Evolutionary conservation across 768 basidiomycete genomes (phyloP).

Genomic region (Phylloporus scabripes): DNA sequence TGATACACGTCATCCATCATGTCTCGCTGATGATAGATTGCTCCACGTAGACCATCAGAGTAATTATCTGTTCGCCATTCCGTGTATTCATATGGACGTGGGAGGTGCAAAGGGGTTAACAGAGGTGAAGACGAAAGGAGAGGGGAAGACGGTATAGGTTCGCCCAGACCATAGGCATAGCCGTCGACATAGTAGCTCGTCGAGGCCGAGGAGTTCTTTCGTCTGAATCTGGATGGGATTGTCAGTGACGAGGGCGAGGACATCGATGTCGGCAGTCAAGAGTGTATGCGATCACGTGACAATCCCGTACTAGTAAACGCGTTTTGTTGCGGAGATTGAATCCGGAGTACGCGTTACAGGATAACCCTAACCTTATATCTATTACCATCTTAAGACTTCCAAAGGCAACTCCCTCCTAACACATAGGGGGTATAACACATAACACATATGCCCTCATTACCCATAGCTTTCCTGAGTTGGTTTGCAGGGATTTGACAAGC

Average conservation of each 20-base stretch:
- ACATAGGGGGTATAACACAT: no score
- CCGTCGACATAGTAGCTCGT: constrained; percentile 4
- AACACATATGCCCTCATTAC: no score
- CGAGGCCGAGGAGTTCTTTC: constrained; percentile 21
- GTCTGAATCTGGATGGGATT: constrained; percentile 18
- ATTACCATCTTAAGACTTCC: no score
- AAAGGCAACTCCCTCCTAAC: no score
- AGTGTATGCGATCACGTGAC: constrained; percentile 31
- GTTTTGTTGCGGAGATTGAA: constrained; percentile 32
- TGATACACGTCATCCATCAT: background rate
- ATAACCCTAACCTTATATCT: no score
- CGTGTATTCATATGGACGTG: constrained; percentile 1
- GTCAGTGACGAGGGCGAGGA: constrained; percentile 11
- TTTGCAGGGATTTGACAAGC: no score
- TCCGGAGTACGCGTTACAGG: no score
- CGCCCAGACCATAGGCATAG: background rate
- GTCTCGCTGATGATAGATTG: background rate
- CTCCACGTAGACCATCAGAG: background rate
- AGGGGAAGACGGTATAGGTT: constrained; percentile 14
- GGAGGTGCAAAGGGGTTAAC: constrained; percentile 11
- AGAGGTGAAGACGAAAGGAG: constrained; percentile 18
- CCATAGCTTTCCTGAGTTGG: no score
- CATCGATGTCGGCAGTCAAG: constrained; percentile 27
- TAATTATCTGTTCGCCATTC: constrained; percentile 5
- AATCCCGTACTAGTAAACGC: constrained; percentile 24